Evolutionary conservation across 495 filamentous ascomycete genomes (phyloP), one percentile per base, ranked within the genome.

Genomic region (Penicillium paxilli): DNA sequence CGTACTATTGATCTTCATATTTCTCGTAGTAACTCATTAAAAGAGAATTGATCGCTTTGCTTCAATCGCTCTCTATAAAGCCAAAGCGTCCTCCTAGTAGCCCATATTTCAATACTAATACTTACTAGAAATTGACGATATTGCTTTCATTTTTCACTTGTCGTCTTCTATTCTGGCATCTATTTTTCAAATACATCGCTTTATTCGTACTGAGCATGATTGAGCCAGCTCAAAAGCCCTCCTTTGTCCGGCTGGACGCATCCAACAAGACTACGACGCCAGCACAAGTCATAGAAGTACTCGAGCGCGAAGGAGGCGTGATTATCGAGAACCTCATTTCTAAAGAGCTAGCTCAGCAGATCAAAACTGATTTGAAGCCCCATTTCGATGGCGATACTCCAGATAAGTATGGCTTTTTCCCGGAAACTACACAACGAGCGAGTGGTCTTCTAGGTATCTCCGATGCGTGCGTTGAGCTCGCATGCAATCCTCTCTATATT

Each of bases 371-470:
- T 25, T 44, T 66, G 17, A 63, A 60, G n/a, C 63, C 65, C 11
- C 41, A 57, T 16, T 63, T 68, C 11, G 63, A 64, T 32, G 40
- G 47, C 9, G 65, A 68, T 45, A 52, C 46, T 5, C 59, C 63
- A 6, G 65, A 68, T 35, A 57, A 49, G 37, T 61, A 48, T 25
- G 58, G 58, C 1, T 68, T 68, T 41, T 68, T 70, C 30, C 69
- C 69, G 1, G 49, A 60, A 14, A 65, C 69, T 14, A 72, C 69
- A 1, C 58, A 58, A 47, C 64, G 69, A 12, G 65, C 62, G 6
- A 65, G 50, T 9, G 66, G 69, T 20, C 37, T 72, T 44, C 21
- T 71, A 33, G 59, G 59, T 35, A 63, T 68, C 38, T 67, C 63
- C 10, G 55, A 62, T 17, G 63, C 66, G 16, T 73, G 65, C 40